Evolutionary conservation across 2,329 filamentous ascomycete genomes (phyloP).

Genomic region (Chrysoporthe austroafricana): DNA sequence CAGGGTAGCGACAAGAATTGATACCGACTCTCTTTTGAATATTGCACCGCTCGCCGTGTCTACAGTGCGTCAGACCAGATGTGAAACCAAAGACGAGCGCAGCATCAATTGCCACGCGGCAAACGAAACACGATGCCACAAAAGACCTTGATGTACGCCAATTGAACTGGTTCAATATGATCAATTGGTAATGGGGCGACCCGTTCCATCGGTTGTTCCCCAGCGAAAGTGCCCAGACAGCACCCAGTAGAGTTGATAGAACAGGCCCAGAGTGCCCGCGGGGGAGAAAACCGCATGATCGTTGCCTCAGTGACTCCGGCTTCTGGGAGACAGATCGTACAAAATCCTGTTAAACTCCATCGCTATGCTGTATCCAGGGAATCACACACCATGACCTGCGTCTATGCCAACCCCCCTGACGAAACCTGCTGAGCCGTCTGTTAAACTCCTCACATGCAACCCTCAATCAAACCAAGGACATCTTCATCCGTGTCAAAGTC

Average conservation of each 20-base stretch:
- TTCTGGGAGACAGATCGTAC: neutral
- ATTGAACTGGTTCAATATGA: no score
- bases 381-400: neutral
- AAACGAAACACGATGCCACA: no score
- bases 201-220: no score
- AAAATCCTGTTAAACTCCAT: neutral
- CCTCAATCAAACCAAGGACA: constrained; percentile 19
- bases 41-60: neutral
- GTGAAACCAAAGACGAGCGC: no score
- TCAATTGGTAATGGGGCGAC: no score
- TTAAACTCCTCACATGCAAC: constrained; percentile 10
- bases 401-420: neutral
- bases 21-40: neutral
- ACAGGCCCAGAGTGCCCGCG: neutral
- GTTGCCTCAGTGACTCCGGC: no score
- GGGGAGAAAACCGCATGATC: neutral
- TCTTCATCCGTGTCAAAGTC: constrained; percentile 32
- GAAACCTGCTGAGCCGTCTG: neutral
- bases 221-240: no score
- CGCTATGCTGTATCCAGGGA: neutral
- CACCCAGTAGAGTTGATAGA: neutral
- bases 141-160: no score
- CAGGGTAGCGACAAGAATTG: constrained; percentile 20
- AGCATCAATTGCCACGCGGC: no score
- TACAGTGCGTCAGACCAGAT: no score